phyloP scores from a whole-genome alignment of 2,329 filamentous ascomycete genomes.

The Penicillium sp. region DNA sequence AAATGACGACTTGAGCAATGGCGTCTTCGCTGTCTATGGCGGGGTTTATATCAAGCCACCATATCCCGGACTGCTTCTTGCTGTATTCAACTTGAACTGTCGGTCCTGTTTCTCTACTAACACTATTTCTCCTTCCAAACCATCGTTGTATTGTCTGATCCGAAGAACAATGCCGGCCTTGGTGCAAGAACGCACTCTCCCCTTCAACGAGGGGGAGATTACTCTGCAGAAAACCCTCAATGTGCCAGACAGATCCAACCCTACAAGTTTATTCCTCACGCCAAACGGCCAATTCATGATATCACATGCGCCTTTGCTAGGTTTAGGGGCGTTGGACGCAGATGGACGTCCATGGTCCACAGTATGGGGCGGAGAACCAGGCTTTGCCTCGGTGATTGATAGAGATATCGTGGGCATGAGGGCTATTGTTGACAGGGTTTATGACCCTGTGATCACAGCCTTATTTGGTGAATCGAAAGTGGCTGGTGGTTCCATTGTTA shows the following conservation, averaged over 20 bases:
- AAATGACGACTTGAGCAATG: too few species aligned
- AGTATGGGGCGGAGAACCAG: slow-evolving; percentile 69
- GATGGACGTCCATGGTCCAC: slow-evolving; percentile 69
- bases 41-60: not conserved
- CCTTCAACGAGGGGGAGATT: slow-evolving; percentile 64
- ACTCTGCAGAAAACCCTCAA: slow-evolving; percentile 61
- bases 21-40: not conserved
- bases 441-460: slow-evolving; percentile 67
- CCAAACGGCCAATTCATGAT: slow-evolving; percentile 7
- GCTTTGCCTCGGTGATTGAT: slow-evolving; percentile 63
- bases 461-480: slow-evolving; percentile 49
- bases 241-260: slow-evolving; percentile 59
- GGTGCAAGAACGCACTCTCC: slow-evolving; percentile 17
- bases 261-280: slow-evolving; percentile 45
- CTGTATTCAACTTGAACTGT: too few species aligned
- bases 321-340: slow-evolving; percentile 67
- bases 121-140: not conserved
- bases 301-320: slow-evolving; percentile 56
- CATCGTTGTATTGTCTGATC: not conserved
- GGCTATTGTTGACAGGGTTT: slow-evolving; percentile 54
- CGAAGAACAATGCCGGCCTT: slow-evolving; percentile 20
- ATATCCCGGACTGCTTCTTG: not conserved
- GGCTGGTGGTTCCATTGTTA: slow-evolving; percentile 43
- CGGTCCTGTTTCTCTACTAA: too few species aligned
- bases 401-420: slow-evolving; percentile 61